Percentiles rank a stretch among this genome's conserved stretches.
phyloP scores from a whole-genome alignment of 345 rosid genomes.

The Pistacia atlantica region DNA sequence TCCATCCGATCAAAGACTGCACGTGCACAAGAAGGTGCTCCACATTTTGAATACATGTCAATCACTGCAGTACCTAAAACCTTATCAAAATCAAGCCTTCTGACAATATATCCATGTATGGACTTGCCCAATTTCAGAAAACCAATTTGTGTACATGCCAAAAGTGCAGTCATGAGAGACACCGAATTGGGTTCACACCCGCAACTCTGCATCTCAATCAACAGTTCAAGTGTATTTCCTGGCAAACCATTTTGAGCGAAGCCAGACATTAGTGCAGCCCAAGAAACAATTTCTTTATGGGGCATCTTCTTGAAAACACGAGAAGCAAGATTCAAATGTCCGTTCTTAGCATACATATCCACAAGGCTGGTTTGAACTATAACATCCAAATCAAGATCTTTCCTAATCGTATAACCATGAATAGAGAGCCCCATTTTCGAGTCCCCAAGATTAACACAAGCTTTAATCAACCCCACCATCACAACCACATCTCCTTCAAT shows the following conservation, averaged over 20 bases:
- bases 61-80: constrained; percentile 56
- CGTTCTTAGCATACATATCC: constrained; percentile 75
- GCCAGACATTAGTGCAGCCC: constrained; percentile 70
- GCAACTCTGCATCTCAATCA: constrained; percentile 55
- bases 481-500: constrained; percentile 55
- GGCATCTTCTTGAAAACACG: constrained; percentile 48
- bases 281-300: constrained; percentile 47
- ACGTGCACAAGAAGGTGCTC: constrained; percentile 46
- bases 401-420: constrained; percentile 62
- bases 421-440: constrained; percentile 49
- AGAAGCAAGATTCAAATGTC: constrained; percentile 54
- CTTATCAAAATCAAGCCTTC: constrained; percentile 44
- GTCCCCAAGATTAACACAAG: constrained; percentile 60
- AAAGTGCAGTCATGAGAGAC: constrained; percentile 56
- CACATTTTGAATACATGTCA: constrained; percentile 79
- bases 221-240: constrained; percentile 40
- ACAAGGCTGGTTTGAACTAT: constrained; percentile 58
- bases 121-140: constrained; percentile 59
- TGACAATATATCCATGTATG: constrained; percentile 53
- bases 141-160: constrained; percentile 62
- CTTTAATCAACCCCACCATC: constrained; percentile 67
- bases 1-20: constrained; percentile 48
- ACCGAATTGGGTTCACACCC: constrained; percentile 55
- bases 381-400: constrained; percentile 43
- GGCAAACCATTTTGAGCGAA: constrained; percentile 67